A percentile compares a stretch with the other conserved stretches of the same genome.
Conservation (phyloP, 2,329 filamentous ascomycete genomes). For the Chrysoporthe puriensis region DNA sequence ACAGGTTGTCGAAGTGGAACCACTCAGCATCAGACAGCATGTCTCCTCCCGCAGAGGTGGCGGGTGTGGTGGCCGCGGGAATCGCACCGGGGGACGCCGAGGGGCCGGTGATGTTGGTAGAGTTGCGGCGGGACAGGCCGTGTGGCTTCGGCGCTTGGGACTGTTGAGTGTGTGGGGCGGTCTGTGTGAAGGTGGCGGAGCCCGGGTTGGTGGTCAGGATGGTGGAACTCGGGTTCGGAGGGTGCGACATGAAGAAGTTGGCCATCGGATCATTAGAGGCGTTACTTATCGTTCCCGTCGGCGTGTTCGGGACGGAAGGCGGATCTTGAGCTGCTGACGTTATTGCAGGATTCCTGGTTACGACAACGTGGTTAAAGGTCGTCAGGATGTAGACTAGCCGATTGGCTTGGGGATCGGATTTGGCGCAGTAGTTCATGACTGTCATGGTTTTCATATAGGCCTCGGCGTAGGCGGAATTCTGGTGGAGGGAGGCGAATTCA, state of each 20-base stretch:
- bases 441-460: conserved; percentile 45
- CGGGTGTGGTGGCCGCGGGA: conserved; percentile 22
- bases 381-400: conserved; percentile 55
- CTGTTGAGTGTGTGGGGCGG: conserved; percentile 1
- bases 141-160: background rate
- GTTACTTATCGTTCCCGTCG: conserved; percentile 16
- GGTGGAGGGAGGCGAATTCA: conserved; percentile 56
- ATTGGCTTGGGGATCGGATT: conserved; percentile 52
- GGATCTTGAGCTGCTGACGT: conserved; percentile 14
- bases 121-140: conserved; percentile 13
- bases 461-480: conserved; percentile 45
- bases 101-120: conserved; percentile 12
- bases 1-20: conserved; percentile 29
- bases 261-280: conserved; percentile 24
- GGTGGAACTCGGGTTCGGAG: background rate
- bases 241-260: conserved; percentile 27
- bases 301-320: conserved; percentile 23
- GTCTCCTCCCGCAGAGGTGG: conserved; percentile 22
- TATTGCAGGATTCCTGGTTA: conserved; percentile 12
- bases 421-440: conserved; percentile 53
- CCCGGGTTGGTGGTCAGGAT: conserved; percentile 13
- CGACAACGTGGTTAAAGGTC: conserved; percentile 43
- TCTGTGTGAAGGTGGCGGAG: conserved; percentile 1
- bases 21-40: conserved; percentile 23
- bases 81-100: conserved; percentile 16